Evolutionary conservation across 1,284 basidiomycete species (phyloP).

Genomic region (Trichosporon inkin): DNA sequence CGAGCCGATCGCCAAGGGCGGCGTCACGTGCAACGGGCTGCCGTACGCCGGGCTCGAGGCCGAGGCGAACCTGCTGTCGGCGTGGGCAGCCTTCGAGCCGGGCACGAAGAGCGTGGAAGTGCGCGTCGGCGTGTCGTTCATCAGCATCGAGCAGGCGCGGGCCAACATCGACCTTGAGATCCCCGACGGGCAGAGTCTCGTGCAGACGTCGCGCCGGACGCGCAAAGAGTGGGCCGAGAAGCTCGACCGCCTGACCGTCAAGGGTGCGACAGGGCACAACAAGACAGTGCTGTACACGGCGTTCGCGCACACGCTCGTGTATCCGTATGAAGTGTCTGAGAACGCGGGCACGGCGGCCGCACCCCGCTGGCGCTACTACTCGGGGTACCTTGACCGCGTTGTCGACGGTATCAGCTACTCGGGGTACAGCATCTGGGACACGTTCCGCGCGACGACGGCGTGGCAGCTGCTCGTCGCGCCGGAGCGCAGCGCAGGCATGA

Average conservation of each 20-base stretch:
- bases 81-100: conserved; percentile 57
- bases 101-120: conserved; percentile 56
- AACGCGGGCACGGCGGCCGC: conserved; percentile 31
- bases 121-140: conserved; percentile 70
- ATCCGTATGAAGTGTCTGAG: conserved; percentile 73
- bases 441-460: conserved; percentile 71
- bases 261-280: conserved; percentile 52
- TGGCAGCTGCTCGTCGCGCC: conserved; percentile 72
- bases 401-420: conserved; percentile 67
- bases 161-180: conserved; percentile 57
- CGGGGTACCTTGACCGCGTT: conserved; percentile 52
- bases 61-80: conserved; percentile 54
- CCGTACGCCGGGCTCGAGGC: conserved; percentile 31
- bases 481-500: conserved; percentile 68
- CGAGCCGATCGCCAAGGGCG: conserved; percentile 53
- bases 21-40: conserved; percentile 56
- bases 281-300: conserved; percentile 35
- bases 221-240: conserved; percentile 69
- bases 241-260: conserved; percentile 60
- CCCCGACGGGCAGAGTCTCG: conserved; percentile 54
- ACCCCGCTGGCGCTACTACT: conserved; percentile 62
- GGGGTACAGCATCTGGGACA: conserved; percentile 83
- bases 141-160: conserved; percentile 69
- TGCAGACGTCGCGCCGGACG: conserved; percentile 60
- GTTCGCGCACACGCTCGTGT: conserved; percentile 54